Percentiles rank a stretch among this genome's conserved stretches.
Evolutionary conservation across 2,329 filamentous ascomycete genomes (phyloP).

Genomic region (Exophiala lecanii-corni): DNA sequence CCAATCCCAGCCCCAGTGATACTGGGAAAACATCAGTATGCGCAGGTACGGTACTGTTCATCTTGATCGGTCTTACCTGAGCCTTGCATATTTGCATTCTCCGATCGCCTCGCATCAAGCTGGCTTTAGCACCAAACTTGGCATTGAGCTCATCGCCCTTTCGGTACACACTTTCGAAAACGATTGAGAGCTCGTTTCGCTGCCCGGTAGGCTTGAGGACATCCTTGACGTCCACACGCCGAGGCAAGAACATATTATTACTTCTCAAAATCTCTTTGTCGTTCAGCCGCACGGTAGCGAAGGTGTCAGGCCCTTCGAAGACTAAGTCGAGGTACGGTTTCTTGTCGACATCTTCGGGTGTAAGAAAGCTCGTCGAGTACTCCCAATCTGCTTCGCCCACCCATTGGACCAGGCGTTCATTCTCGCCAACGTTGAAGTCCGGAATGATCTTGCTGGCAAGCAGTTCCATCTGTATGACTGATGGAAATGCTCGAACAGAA

Average conservation of each 20-base stretch:
- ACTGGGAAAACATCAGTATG: no score
- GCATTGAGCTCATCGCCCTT: conserved; percentile 35
- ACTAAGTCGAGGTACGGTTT: conserved; percentile 54
- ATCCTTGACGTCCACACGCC: conserved; percentile 53
- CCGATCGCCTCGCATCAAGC: conserved; percentile 1
- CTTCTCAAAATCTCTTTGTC: conserved; percentile 61
- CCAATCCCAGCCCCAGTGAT: conserved; percentile 62
- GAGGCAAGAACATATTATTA: conserved; percentile 74
- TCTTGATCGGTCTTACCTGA: conserved; percentile 43
- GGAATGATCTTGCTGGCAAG: neutral
- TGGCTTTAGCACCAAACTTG: neutral
- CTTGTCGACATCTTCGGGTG: conserved; percentile 35
- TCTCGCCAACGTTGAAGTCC: neutral
- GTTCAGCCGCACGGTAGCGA: conserved; percentile 67
- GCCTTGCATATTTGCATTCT: conserved; percentile 54
- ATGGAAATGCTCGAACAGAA: neutral
- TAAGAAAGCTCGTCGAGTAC: conserved; percentile 55
- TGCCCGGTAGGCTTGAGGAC: conserved; percentile 1
- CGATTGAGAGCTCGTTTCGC: conserved; percentile 41
- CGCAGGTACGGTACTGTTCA: no score
- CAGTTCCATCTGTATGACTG: neutral
- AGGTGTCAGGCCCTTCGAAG: conserved; percentile 76
- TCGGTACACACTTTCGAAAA: conserved; percentile 42
- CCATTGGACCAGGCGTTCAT: conserved; percentile 58
- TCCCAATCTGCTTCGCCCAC: conserved; percentile 67